Percentiles rank a stretch among this genome's conserved stretches.
Conservation (phyloP, 176 grass and related monocot genomes). For the Thalia dealbata region DNA sequence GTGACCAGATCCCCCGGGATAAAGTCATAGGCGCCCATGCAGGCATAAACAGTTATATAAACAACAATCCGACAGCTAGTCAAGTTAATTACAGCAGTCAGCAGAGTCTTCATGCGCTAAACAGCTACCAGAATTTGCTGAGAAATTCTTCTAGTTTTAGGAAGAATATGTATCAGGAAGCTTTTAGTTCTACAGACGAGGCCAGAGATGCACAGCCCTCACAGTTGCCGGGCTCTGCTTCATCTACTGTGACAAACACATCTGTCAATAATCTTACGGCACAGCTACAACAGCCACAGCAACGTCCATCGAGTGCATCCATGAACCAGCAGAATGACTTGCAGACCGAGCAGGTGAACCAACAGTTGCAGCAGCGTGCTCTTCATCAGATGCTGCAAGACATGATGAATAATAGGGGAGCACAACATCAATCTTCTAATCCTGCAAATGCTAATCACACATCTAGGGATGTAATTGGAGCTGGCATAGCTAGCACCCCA, state of each 20-base stretch:
- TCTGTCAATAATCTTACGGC: conserved; percentile 24
- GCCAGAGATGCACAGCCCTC: conserved; percentile 24
- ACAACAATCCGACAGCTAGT: conserved; percentile 27
- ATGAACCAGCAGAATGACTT: conserved; percentile 43
- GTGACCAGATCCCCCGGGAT: conserved; percentile 34
- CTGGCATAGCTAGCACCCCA: conserved; percentile 10
- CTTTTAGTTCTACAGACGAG: conserved; percentile 39
- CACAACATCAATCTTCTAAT: conserved; percentile 20
- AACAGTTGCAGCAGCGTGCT: conserved; percentile 65
- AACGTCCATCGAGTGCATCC: not conserved
- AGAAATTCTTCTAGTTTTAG: conserved; percentile 34
- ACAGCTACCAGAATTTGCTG: conserved; percentile 65
- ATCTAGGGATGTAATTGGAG: conserved; percentile 15
- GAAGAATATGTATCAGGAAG: conserved; percentile 50
- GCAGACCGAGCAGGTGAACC: conserved; percentile 26
- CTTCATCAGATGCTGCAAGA: conserved; percentile 79
- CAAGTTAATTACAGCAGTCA: conserved; percentile 24
- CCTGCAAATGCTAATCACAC: conserved; percentile 28
- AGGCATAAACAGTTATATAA: conserved; percentile 36
- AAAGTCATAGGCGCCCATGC: conserved; percentile 30
- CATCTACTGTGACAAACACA: conserved; percentile 5
- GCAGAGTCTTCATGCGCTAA: conserved; percentile 40
- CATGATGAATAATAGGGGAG: conserved; percentile 43
- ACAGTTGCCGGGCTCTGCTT: conserved; percentile 35
- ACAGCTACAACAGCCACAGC: conserved; percentile 15